Percentiles rank a stretch among this genome's conserved stretches.
Evolutionary conservation across 2,329 filamentous ascomycete genomes (phyloP).

Genomic region (Peltaster fructicola): DNA sequence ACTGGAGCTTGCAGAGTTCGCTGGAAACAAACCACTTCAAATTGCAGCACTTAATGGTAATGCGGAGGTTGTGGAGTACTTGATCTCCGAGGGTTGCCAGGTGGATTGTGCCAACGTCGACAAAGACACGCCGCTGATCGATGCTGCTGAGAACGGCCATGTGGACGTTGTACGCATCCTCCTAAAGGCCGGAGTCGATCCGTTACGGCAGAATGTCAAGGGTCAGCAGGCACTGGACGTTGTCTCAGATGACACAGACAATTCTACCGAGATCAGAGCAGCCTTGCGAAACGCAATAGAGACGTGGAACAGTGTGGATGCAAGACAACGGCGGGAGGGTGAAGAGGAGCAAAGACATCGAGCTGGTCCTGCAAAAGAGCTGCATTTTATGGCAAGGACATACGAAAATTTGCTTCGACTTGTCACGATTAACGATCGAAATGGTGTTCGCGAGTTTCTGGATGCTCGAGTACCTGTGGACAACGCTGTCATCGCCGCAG

Average conservation of each 20-base stretch:
- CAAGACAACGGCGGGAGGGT: conserved; percentile 34
- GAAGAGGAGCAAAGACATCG: conserved; percentile 22
- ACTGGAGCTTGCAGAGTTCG: conserved; percentile 77
- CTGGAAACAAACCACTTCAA: conserved; percentile 89
- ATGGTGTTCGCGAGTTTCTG: conserved; percentile 31
- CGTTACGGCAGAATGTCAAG: conserved; percentile 75
- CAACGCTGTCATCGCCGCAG: conserved; percentile 73
- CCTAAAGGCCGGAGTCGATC: conserved; percentile 75
- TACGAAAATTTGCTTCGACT: conserved; percentile 31
- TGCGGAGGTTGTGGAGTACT: conserved; percentile 68
- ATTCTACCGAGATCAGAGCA: conserved; percentile 52
- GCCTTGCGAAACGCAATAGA: conserved; percentile 27
- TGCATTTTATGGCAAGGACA: conserved; percentile 33
- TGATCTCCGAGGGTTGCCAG: conserved; percentile 71
- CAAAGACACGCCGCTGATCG: conserved; percentile 79
- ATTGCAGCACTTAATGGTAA: conserved; percentile 80
- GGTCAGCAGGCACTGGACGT: conserved; percentile 84
- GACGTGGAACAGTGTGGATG: conserved; percentile 20
- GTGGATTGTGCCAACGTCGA: conserved; percentile 60
- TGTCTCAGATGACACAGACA: conserved; percentile 59
- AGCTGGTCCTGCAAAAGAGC: conserved; percentile 19
- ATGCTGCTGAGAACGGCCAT: conserved; percentile 92
- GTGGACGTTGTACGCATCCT: conserved; percentile 72
- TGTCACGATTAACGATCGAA: conserved; percentile 30
- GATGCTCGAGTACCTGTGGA: conserved; percentile 35